Conservation (phyloP, 2,329 filamentous ascomycete genomes). For the Pyricularia sp. region DNA sequence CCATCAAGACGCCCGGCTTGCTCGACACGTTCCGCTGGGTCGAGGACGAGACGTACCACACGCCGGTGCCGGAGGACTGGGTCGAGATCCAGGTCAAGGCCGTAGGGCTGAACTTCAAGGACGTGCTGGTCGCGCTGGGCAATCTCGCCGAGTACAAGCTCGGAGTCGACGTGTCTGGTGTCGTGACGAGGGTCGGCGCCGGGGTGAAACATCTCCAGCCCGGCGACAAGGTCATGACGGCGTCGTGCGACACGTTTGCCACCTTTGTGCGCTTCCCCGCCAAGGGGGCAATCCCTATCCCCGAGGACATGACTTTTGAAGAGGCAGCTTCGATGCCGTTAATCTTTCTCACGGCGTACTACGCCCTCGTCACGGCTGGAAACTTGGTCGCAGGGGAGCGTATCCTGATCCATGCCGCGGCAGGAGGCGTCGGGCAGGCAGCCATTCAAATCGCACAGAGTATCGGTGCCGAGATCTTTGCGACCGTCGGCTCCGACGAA, state of each 20-base stretch:
- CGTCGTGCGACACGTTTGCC: too few relatives aligned
- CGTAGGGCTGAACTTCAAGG: conserved; percentile 24
- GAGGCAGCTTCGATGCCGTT: conserved; percentile 15
- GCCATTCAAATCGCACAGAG: conserved; percentile 9
- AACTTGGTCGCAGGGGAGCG: conserved; percentile 12
- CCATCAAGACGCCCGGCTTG: too few relatives aligned
- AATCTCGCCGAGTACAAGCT: conserved; percentile 18
- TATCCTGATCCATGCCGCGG: conserved; percentile 13
- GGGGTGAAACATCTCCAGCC: conserved; percentile 7
- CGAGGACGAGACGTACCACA: too few relatives aligned
- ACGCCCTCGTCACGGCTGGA: conserved; percentile 15
- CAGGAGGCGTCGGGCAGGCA: conserved; percentile 12
- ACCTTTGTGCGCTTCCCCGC: conserved; percentile 9
- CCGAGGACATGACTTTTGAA: conserved; percentile 18
- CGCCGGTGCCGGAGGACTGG: background rate
- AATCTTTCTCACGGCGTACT: conserved; percentile 16
- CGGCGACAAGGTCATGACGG: too few relatives aligned
- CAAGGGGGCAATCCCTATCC: conserved; percentile 23
- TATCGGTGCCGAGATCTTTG: conserved; percentile 17
- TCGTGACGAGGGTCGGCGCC: conserved; percentile 19
- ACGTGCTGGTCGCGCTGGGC: conserved; percentile 24
- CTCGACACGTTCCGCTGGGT: too few relatives aligned
- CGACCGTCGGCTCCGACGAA: conserved; percentile 23
- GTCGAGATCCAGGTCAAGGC: conserved; percentile 14
- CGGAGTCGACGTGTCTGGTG: conserved; percentile 23